Base-by-base conservation (phyloP, 2,329 filamentous ascomycete species). In the Myriosclerotinia duriaeana region DNA sequence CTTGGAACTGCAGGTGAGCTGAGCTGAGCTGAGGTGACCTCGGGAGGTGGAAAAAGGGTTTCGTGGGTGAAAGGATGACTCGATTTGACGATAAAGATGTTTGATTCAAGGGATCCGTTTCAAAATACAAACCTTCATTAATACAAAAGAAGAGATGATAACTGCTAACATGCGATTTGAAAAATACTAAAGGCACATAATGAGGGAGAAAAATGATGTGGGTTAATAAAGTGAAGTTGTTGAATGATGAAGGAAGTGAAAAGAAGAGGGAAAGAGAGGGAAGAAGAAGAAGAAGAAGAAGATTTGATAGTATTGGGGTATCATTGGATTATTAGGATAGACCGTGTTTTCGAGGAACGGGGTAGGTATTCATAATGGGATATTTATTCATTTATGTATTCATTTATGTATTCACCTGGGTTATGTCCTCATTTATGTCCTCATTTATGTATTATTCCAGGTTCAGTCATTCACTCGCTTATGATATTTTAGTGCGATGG, bases 71-170 rank as follows among this genome's bases (percentile, higher is more conserved):
- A 53, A 63, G 36, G 60, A 54, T 17, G 50, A 34, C 48, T 63
- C 60, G 54, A n/a, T 63, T 63, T 20, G 20, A n/a, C 22, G 44
- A 48, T 5, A 48, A 48, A n/a, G n/a, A n/a, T n/a, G n/a, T n/a
- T n/a, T n/a, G n/a, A n/a, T n/a, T n/a, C n/a, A n/a, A n/a, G n/a
- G n/a, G n/a, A n/a, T n/a, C n/a, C 48, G 42, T 44, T 60, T 65
- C 64, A 53, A 65, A 60, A 26, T 60, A 65, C 64, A 53, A 53
- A 48, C 38, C 56, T 66, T 66, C 64, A 66, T 66, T 66, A 66
- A 66, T 63, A 66, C 64, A 66, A 42, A 36, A 66, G 56, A 61
- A 66, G 62, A 65, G 52, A 53, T n/a, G n/a, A n/a, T n/a, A n/a
- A n/a, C n/a, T 63, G 50, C 36, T 42, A 20, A 46, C 38, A 46